phyloP scores from a whole-genome alignment of 805 yeast species.

The Saccharomycopsis sp. region DNA sequence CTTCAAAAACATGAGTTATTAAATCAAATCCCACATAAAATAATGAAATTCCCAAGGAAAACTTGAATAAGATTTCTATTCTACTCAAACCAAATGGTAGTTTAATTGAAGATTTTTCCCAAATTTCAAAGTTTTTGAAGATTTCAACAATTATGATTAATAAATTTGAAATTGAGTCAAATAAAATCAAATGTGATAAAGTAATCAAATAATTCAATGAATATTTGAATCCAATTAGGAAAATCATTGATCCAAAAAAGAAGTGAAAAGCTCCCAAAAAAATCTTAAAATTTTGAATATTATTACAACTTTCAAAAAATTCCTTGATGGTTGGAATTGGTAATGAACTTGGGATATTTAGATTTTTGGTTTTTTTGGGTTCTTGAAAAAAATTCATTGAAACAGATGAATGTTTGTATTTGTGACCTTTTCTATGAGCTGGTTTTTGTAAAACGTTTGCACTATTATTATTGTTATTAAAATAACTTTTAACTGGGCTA shows the following conservation, averaged over 20 bases:
- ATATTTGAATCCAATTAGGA: constrained; percentile 47
- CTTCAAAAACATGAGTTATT: constrained; percentile 80
- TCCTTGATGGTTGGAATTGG: constrained; percentile 44
- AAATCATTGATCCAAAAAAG: constrained; percentile 41
- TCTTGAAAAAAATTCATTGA: constrained; percentile 94
- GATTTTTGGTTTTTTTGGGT: constrained; percentile 66
- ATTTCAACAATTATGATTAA: constrained; percentile 63
- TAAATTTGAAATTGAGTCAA: constrained; percentile 73
- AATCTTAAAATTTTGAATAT: constrained; percentile 48
- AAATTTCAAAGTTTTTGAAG: constrained; percentile 85
- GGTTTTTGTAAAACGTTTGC: constrained; percentile 30
- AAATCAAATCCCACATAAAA: constrained; percentile 88
- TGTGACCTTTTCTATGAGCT: constrained; percentile 83
- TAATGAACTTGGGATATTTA: constrained; percentile 60
- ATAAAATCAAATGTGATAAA: constrained; percentile 76
- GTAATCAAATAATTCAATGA: constrained; percentile 58
- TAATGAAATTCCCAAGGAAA: constrained; percentile 75
- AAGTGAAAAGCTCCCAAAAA: constrained; percentile 52
- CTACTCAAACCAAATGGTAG: constrained; percentile 94
- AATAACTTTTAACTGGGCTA: background rate
- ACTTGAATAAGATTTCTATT: constrained; percentile 77
- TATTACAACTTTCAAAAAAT: constrained; percentile 46
- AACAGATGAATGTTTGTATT: constrained; percentile 92
- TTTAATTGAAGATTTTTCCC: constrained; percentile 72
- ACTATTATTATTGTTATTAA: constrained; percentile 14